Evolutionary conservation across 352 stramenopile genomes (phyloP), one percentile per base, ranked within the genome.

Genomic region (Globisporangium spiculum): DNA sequence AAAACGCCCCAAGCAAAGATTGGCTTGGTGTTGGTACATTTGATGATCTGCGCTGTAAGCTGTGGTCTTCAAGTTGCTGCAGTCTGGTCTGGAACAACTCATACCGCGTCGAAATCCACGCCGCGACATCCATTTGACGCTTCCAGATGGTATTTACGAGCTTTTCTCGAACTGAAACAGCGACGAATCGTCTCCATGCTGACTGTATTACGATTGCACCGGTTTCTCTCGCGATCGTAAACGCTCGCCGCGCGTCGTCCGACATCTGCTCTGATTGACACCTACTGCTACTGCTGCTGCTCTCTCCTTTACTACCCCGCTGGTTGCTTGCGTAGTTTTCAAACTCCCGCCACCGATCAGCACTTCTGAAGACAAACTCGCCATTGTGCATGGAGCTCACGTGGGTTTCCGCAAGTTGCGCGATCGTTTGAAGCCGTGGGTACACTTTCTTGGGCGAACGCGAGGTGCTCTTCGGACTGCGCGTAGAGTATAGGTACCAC

Each of bases 171-270:
- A 76, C 30, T 4, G 55, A 34, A 20, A 75, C 30, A 3, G 83
- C 81, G 12, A 60, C 72, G 10, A 75, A 68, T 6, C 64, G 75
- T 60, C 78, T 67, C 81, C 81, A 90, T 0, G 70, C 71, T 38
- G 69, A 77, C 58, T 90, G 83, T 26, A 90, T 75, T 41, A 90
- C 83, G 6, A 90, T 50, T 30, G 77, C 74, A 1, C 73, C 77
- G 0, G 77, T 84, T 16, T 73, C 30, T 36, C 74, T 73, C 26
- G 77, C 72, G 4, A 73, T 63, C 16, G 48, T 65, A 10, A 68
- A 68, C 1, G 78, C 72, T 22, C 53, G 67, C 4, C 24, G 26
- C 9, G 71, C 67, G 46, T 84, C 70, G 20, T 66, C 55, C 34
- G 69, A 65, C 27, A 52, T 30, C 4, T 20, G n/a, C 4, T 50